phyloP scores from a whole-genome alignment of 371 early-diverging fungal species.

The Actinomortierella ambigua region DNA sequence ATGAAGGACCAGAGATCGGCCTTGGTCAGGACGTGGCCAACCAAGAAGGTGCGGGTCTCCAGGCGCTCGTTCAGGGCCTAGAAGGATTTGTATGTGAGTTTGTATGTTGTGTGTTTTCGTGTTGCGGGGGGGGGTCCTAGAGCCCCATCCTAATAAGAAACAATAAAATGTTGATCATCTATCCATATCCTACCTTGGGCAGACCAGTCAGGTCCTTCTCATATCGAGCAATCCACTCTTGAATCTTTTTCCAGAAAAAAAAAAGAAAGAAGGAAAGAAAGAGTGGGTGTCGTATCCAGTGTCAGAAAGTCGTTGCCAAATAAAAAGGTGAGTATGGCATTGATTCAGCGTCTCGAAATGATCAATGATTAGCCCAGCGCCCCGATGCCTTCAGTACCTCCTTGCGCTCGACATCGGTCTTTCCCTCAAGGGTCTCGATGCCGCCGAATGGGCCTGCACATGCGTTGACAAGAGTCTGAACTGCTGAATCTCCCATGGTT shows the following conservation, averaged over 20 bases:
- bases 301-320: too few relatives aligned
- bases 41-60: slow-evolving; percentile 66
- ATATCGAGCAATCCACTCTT: slow-evolving; percentile 35
- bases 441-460: slow-evolving; percentile 38
- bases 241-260: too few relatives aligned
- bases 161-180: too few relatives aligned
- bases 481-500: slow-evolving; percentile 28
- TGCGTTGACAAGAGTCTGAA: slow-evolving; percentile 28
- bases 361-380: not conserved
- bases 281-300: not conserved
- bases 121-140: too few relatives aligned
- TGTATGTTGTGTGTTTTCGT: too few relatives aligned
- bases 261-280: not conserved
- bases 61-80: slow-evolving; percentile 71
- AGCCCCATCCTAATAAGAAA: too few relatives aligned
- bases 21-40: slow-evolving; percentile 64
- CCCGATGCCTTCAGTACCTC: slow-evolving; percentile 26
- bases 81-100: too few relatives aligned
- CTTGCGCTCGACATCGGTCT: slow-evolving; percentile 28
- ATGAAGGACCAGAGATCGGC: slow-evolving; percentile 78
- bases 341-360: too few relatives aligned
- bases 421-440: slow-evolving; percentile 19
- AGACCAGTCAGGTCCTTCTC: slow-evolving; percentile 33
- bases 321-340: too few relatives aligned
- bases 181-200: slow-evolving; percentile 26